phyloP scores from a whole-genome alignment of 176 grass and related monocot genomes.

The Cenchrus americanus region DNA sequence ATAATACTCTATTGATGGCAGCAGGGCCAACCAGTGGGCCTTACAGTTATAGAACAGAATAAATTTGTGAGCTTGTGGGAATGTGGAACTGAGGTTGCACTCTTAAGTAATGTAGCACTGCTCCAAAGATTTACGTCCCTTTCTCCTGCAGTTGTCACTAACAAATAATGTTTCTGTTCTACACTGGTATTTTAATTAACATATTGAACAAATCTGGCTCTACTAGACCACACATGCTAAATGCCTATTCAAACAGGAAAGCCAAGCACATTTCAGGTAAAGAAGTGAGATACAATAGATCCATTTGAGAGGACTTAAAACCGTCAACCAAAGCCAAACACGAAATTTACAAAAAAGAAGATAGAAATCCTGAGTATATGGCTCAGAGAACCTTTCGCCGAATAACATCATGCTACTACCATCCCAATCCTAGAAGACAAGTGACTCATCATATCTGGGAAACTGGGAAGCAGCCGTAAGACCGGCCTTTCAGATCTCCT shows the following conservation, averaged over 20 bases:
- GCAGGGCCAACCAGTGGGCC: neutral
- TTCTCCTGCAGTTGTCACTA: neutral
- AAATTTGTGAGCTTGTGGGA: neutral
- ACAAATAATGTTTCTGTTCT: neutral
- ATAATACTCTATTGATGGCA: neutral
- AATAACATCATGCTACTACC: slow-evolving; percentile 45
- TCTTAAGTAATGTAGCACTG: neutral
- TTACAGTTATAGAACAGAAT: neutral
- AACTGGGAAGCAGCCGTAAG: slow-evolving; percentile 36
- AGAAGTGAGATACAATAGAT: neutral
- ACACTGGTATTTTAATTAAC: neutral
- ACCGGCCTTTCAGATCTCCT: slow-evolving; percentile 47
- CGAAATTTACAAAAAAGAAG: neutral
- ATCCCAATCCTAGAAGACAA: slow-evolving; percentile 24
- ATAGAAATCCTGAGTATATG: neutral
- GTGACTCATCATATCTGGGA: slow-evolving; percentile 16
- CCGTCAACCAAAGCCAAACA: neutral
- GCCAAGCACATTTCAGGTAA: neutral
- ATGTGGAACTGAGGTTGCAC: neutral
- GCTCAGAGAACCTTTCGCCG: slow-evolving; percentile 45
- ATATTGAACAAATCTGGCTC: neutral
- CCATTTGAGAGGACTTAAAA: neutral
- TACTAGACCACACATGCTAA: neutral
- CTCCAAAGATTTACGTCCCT: neutral
- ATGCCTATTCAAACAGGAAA: neutral